These are phyloP conservation scores for Pseudophaeomoniella oleicola DNA, from an alignment of 2,329 filamentous ascomycete species.

Conservation along the genomic window DNA sequence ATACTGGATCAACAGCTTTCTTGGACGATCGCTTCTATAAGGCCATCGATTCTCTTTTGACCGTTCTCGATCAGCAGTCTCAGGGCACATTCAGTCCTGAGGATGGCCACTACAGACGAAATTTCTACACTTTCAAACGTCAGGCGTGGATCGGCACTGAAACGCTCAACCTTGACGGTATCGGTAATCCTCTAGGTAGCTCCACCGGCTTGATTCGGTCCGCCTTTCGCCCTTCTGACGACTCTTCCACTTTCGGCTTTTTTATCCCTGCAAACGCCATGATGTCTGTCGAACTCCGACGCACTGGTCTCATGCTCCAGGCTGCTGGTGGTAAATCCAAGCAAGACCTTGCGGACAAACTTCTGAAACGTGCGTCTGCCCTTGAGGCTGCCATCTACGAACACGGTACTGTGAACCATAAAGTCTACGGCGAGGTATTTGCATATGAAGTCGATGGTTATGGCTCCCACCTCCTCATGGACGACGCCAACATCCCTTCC, in stretches of 20 bases:
- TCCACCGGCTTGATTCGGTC: constrained; percentile 78
- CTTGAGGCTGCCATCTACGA: constrained; percentile 71
- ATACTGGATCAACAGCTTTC: constrained; percentile 66
- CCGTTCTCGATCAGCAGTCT: constrained; percentile 65
- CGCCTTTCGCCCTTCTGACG: constrained; percentile 88
- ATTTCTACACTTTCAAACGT: constrained; percentile 79
- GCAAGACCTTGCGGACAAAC: constrained; percentile 29
- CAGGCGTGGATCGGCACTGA: constrained; percentile 72
- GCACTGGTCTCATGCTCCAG: constrained; percentile 55
- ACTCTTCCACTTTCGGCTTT: constrained; percentile 86
- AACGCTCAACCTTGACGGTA: constrained; percentile 65
- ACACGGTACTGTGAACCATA: constrained; percentile 52
- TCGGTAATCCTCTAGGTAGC: constrained; percentile 80
- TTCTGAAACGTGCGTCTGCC: constrained; percentile 42
- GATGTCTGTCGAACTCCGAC: constrained; percentile 78
- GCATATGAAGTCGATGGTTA: constrained; percentile 54
- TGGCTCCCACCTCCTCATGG: constrained; percentile 47
- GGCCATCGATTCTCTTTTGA: constrained; percentile 60
- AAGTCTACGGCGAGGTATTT: constrained; percentile 42
- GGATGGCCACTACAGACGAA: constrained; percentile 49
- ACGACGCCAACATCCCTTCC: constrained; percentile 51
- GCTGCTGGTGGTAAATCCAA: constrained; percentile 36
- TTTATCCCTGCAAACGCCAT: constrained; percentile 93
- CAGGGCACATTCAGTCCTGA: constrained; percentile 62
- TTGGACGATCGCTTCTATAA: constrained; percentile 63